These are phyloP conservation scores for Aspergillus campestris DNA, from an alignment of 495 filamentous ascomycete species.

Conservation along the genomic window DNA sequence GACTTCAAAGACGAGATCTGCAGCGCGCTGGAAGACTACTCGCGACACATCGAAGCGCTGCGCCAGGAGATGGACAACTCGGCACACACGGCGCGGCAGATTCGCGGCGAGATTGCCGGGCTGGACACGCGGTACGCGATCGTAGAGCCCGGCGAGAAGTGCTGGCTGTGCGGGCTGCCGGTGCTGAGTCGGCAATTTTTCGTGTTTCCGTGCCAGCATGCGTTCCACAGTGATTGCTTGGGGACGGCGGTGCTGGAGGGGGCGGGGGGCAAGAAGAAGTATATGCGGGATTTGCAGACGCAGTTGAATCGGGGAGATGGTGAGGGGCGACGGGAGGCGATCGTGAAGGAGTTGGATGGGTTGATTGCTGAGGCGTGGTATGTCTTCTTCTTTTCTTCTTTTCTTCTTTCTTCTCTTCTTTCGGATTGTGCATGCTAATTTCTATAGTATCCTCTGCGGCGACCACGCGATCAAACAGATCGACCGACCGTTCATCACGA, in stretches of 20 bases:
- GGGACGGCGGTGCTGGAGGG: conserved; percentile 72
- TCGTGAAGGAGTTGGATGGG: conserved; percentile 80
- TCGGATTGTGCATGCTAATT: conserved; percentile 9
- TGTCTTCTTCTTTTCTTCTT: conserved; percentile 20
- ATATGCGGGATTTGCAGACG: conserved; percentile 77
- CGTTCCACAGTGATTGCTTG: conserved; percentile 91
- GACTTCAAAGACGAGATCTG: conserved; percentile 99
- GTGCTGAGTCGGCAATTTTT: conserved; percentile 88
- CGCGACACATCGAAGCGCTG: conserved; percentile 77
- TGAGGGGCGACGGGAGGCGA: conserved; percentile 63
- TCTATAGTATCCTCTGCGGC: conserved; percentile 64
- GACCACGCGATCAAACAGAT: conserved; percentile 90
- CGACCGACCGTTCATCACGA: conserved; percentile 78
- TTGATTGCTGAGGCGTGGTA: conserved; percentile 76
- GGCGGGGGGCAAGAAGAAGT: conserved; percentile 61
- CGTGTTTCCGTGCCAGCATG: conserved; percentile 96
- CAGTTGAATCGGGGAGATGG: conserved; percentile 66
- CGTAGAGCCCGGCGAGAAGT: conserved; percentile 92
- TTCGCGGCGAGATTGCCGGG: conserved; percentile 73
- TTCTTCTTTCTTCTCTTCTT: not conserved
- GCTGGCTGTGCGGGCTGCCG: conserved; percentile 78
- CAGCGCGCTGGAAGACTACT: conserved; percentile 83
- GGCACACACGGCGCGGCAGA: conserved; percentile 76
- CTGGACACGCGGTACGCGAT: conserved; percentile 89
- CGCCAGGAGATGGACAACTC: conserved; percentile 94